Conservation (phyloP, 164 flowering plant genomes). For the grape (Vitis vinifera) region DNA sequence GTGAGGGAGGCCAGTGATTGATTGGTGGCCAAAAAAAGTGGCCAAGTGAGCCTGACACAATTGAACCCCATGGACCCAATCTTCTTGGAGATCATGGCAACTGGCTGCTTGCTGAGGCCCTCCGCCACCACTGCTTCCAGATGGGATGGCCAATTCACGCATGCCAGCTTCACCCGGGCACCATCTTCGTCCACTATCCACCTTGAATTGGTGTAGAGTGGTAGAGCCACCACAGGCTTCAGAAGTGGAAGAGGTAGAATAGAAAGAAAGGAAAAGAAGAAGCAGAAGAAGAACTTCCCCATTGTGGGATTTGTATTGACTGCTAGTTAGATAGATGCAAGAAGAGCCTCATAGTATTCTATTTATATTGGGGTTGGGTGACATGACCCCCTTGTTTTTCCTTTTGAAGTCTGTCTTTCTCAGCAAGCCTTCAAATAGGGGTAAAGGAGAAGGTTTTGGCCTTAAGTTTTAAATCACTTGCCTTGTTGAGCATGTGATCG, state of each 20-base stretch:
- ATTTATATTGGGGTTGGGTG: no score
- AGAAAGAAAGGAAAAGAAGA: constrained; percentile 1
- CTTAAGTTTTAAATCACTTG: no score
- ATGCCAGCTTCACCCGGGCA: constrained; percentile 71
- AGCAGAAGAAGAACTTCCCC: constrained; percentile 3
- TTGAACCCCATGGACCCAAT: constrained; percentile 71
- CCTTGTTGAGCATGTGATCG: no score
- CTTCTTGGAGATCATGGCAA: constrained; percentile 50
- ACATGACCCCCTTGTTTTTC: neutral
- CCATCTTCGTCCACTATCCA: constrained; percentile 81
- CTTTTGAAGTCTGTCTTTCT: neutral
- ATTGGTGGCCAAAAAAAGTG: constrained; percentile 62
- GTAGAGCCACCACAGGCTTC: constrained; percentile 23
- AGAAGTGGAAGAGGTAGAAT: neutral
- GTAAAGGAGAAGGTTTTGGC: no score
- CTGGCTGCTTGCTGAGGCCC: constrained; percentile 83
- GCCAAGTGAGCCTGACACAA: constrained; percentile 91
- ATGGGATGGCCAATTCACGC: constrained; percentile 83
- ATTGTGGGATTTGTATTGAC: neutral
- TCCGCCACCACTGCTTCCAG: constrained; percentile 77
- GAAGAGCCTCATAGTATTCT: no score
- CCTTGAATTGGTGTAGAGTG: constrained; percentile 63
- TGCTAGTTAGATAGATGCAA: neutral
- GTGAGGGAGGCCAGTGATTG: constrained; percentile 53
- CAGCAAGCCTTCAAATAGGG: neutral